These are phyloP conservation scores for Triticum urartu DNA, from an alignment of 176 grass and related monocot species.

Conservation along the genomic window DNA sequence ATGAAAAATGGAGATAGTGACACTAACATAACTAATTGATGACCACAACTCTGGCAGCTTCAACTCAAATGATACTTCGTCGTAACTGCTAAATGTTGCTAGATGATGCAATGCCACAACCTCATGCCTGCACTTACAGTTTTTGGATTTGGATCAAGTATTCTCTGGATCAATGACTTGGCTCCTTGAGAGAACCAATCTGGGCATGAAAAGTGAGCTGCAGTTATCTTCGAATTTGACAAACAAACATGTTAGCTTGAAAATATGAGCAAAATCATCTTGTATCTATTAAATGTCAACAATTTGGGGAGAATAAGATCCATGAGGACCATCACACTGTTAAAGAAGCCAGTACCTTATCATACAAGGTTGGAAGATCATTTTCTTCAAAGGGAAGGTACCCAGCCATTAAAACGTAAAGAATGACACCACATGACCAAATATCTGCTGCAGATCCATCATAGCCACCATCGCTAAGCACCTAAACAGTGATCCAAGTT, in stretches of 20 bases:
- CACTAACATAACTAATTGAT: background rate
- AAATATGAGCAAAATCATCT: constrained; percentile 4
- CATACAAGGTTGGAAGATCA: constrained; percentile 76
- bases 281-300: background rate
- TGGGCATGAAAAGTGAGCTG: constrained; percentile 78
- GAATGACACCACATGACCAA: constrained; percentile 98
- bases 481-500: constrained; percentile 49
- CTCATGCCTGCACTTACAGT: constrained; percentile 55
- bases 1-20: background rate
- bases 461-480: constrained; percentile 73
- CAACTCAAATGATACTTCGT: background rate
- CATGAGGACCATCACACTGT: background rate
- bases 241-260: constrained; percentile 33
- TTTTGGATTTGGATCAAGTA: constrained; percentile 87
- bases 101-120: constrained; percentile 14
- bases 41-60: constrained; percentile 10
- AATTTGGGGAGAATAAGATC: constrained; percentile 25
- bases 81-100: constrained; percentile 28
- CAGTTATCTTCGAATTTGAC: constrained; percentile 63
- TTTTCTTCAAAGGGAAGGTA: constrained; percentile 91
- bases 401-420: constrained; percentile 94
- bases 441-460: constrained; percentile 90
- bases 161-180: constrained; percentile 64
- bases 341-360: constrained; percentile 61
- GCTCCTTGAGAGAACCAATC: constrained; percentile 78